Conservation (phyloP, 2,329 filamentous ascomycete genomes). For the Thelonectria olida region DNA sequence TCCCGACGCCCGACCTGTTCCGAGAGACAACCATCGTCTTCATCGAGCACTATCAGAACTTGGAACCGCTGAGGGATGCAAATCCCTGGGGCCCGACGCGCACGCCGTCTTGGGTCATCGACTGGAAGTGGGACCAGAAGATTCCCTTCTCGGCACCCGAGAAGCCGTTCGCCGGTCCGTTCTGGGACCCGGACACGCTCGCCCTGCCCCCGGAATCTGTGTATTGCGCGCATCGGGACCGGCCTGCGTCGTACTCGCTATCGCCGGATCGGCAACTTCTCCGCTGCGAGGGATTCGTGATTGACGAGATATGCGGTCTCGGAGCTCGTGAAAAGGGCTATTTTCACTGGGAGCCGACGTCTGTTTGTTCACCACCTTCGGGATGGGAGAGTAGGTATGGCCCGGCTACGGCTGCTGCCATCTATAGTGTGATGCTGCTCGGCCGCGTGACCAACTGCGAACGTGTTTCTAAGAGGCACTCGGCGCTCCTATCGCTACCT, state of each 20-base stretch:
- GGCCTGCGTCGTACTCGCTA: neutral
- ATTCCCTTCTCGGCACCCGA: constrained; percentile 20
- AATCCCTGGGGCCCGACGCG: constrained; percentile 20
- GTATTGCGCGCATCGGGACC: constrained; percentile 8
- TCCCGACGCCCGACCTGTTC: constrained; percentile 14
- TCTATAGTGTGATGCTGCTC: constrained; percentile 18
- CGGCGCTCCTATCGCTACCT: constrained; percentile 18
- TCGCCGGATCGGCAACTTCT: neutral
- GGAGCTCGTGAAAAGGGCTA: constrained; percentile 17
- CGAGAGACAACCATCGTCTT: constrained; percentile 15
- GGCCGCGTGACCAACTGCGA: constrained; percentile 19
- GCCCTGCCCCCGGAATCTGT: constrained; percentile 16
- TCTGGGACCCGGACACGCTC: constrained; percentile 17
- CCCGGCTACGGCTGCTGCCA: neutral
- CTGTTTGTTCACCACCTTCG: constrained; percentile 4
- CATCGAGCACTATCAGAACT: constrained; percentile 17
- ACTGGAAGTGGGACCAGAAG: constrained; percentile 23
- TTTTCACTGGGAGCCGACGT: constrained; percentile 16
- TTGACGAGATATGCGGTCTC: constrained; percentile 15
- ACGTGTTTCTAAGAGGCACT: constrained; percentile 10
- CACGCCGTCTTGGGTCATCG: constrained; percentile 18
- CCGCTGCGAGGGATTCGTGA: constrained; percentile 12
- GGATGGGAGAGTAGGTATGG: constrained; percentile 14
- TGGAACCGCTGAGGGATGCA: constrained; percentile 23
- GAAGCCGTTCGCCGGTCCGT: constrained; percentile 13